Conservation (phyloP, 1,284 basidiomycete species). For the Dichomitus squalens region DNA sequence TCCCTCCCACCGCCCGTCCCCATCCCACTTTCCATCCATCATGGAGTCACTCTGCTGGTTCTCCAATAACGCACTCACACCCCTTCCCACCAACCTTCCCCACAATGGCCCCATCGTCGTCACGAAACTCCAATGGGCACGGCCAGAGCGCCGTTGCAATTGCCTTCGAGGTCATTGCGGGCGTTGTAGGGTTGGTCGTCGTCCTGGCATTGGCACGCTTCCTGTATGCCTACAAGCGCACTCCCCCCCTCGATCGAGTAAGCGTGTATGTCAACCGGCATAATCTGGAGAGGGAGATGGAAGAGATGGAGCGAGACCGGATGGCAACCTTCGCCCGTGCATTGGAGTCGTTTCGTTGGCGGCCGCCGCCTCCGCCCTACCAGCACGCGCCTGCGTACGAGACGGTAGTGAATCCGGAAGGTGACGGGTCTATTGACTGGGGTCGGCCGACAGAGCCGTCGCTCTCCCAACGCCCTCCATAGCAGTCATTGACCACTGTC, state of each 20-base stretch:
- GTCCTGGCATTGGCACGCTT: constrained; percentile 43
- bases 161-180: constrained; percentile 50
- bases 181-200: constrained; percentile 38
- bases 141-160: constrained; percentile 37
- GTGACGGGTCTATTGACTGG: constrained; percentile 8
- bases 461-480: not conserved
- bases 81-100: constrained; percentile 9
- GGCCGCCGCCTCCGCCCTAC: constrained; percentile 41
- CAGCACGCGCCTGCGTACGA: constrained; percentile 41
- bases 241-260: constrained; percentile 49
- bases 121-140: constrained; percentile 20
- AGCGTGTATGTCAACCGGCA: constrained; percentile 45
- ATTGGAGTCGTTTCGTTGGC: constrained; percentile 14
- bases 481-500: not conserved
- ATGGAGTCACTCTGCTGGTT: not conserved
- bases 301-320: constrained; percentile 39
- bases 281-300: constrained; percentile 54
- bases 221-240: constrained; percentile 43
- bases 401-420: constrained; percentile 7
- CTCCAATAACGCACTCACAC: not conserved
- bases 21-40: constrained; percentile 3
- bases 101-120: constrained; percentile 6
- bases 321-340: constrained; percentile 21
- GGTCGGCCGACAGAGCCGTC: not conserved
- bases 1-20: constrained; percentile 7